Conservation (phyloP, 2,329 filamentous ascomycete genomes). For the Diplodia sapinea region DNA sequence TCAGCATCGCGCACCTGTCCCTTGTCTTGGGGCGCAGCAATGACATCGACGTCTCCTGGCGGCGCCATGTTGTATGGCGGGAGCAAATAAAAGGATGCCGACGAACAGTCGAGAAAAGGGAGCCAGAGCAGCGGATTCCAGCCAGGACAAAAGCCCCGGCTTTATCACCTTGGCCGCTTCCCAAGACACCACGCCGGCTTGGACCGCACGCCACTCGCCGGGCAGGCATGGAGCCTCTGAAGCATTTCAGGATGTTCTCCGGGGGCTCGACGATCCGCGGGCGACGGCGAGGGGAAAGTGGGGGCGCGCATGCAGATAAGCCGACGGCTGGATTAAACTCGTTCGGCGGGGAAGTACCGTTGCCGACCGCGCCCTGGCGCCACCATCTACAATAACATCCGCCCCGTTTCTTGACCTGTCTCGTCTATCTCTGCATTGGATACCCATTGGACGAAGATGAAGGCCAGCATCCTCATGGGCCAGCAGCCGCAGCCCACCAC, state of each 20-base stretch:
- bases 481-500: neutral
- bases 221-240: neutral
- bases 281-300: conserved; percentile 1
- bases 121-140: neutral
- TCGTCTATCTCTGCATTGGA: neutral
- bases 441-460: conserved; percentile 12
- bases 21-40: neutral
- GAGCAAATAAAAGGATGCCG: neutral
- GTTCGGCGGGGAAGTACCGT: conserved; percentile 19
- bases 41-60: conserved; percentile 5
- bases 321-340: neutral
- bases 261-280: neutral
- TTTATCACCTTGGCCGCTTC: neutral
- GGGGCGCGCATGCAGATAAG: conserved; percentile 6
- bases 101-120: neutral
- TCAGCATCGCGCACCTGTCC: neutral
- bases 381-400: conserved; percentile 19
- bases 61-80: neutral
- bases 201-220: neutral
- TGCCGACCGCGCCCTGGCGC: conserved; percentile 21
- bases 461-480: neutral
- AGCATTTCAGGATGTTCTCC: neutral
- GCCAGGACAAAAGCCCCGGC: neutral
- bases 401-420: no score
- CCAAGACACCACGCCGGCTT: neutral